Evolutionary conservation across 345 rosid genomes (phyloP), one percentile per base, ranked within the genome.

Genomic region (Combretum micranthum): DNA sequence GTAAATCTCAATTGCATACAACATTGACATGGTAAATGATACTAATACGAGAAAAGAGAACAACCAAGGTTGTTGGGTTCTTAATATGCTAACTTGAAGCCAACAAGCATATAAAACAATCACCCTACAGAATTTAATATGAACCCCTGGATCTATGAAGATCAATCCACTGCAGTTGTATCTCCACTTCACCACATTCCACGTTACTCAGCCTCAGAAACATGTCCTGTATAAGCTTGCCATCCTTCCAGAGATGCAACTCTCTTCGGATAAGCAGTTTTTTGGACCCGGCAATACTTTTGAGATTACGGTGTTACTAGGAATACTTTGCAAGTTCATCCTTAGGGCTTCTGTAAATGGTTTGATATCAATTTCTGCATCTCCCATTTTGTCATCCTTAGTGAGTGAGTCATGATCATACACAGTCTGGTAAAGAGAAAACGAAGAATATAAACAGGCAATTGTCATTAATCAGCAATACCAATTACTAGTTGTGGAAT

Each of bases 331-430:
- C 61, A 83, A 54, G 22, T 70, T 66, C 78, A 77, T 62, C 68
- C 55, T 67, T 4, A 73, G 59, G 50, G 87, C 74, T 59, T 76
- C 88, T 25, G 82, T 12, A n/a, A 69, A 93, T 7, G 87, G 69
- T 56, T 70, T 68, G 22, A 89, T 61, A 22, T 80, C 89, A n/a
- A 93, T 74, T 50, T 72, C 66, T 2, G 92, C 94, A 4, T 87
- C 87, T 25, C 97, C 97, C 96, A 89, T 83, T 59, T 69, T 64
- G 69, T 93, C 99, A 50, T 93, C 94, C 17, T 66, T 70, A 8
- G 79, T 72, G 14, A 93, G 64, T 4, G 80, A 83, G 71, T 87
- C 99, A 56, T 85, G 72, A 72, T 93, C 97, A 51, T 72, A 87
- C 60, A 93, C 95, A 5, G 25, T 68, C 95, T 85, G 73, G 58